phyloP scores from a whole-genome alignment of 352 stramenopile genomes.

The Albugo candida region DNA sequence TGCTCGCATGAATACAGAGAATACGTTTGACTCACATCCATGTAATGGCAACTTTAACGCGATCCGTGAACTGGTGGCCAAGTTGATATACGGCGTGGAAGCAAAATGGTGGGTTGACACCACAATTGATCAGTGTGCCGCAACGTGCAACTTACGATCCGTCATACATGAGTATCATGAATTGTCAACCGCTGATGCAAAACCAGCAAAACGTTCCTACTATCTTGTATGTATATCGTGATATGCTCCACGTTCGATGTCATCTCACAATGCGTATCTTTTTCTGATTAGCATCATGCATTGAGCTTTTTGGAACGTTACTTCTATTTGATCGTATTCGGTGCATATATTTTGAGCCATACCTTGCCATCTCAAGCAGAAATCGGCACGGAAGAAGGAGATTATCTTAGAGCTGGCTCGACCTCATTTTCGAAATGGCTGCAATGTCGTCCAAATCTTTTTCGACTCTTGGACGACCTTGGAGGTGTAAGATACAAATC shows the following conservation, averaged over 20 bases:
- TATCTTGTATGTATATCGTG: slow-evolving; percentile 23
- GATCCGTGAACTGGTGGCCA: slow-evolving; percentile 39
- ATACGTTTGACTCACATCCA: slow-evolving; percentile 1
- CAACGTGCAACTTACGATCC: slow-evolving; percentile 57
- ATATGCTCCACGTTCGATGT: background rate
- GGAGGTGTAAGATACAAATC: slow-evolving; percentile 65
- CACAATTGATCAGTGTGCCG: slow-evolving; percentile 41
- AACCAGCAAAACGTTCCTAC: slow-evolving; percentile 59
- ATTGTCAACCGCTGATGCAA: slow-evolving; percentile 46
- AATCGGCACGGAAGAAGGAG: background rate
- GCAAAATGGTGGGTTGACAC: slow-evolving; percentile 61
- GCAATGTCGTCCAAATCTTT: slow-evolving; percentile 45
- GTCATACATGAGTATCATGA: slow-evolving; percentile 70
- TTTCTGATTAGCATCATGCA: slow-evolving; percentile 31
- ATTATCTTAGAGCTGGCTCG: background rate
- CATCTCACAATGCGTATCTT: slow-evolving; percentile 2
- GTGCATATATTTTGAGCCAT: slow-evolving; percentile 38
- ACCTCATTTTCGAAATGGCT: slow-evolving; percentile 67
- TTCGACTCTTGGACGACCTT: slow-evolving; percentile 53
- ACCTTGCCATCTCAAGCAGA: background rate
- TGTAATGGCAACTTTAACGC: slow-evolving; percentile 37
- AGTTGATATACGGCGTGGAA: slow-evolving; percentile 23
- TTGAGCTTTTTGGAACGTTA: slow-evolving; percentile 76
- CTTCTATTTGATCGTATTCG: slow-evolving; percentile 80
- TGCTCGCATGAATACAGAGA: too few relatives aligned